Conservation (phyloP, 192 early-diverging fungal species). For the Gigaspora rosea region DNA sequence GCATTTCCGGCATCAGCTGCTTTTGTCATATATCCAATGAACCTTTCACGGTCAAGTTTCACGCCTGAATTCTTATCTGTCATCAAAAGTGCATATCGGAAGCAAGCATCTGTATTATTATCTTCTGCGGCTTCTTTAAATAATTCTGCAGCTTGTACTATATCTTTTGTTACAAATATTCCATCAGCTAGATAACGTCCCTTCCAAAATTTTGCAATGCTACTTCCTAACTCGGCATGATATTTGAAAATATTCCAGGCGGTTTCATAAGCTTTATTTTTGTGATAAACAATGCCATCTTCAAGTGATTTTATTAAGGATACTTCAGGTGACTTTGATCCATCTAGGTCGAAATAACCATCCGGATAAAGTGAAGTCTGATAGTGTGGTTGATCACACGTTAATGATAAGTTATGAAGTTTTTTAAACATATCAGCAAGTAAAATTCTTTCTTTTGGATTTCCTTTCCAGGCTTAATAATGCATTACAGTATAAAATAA, state of each 20-base stretch:
- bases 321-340: no score
- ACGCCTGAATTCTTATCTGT: neutral
- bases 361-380: no score
- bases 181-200: neutral
- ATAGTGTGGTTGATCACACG: no score
- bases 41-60: no score
- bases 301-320: neutral
- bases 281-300: neutral
- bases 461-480: no score
- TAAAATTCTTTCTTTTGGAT: no score
- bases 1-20: no score
- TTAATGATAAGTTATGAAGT: no score
- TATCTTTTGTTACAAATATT: neutral
- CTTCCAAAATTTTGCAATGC: slow-evolving; percentile 2
- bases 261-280: neutral
- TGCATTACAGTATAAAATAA: no score
- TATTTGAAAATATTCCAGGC: neutral
- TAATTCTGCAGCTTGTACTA: neutral
- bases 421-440: no score
- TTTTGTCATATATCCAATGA: no score
- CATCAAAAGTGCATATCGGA: neutral
- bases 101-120: neutral
- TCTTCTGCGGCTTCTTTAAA: neutral
- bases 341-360: no score
- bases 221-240: neutral